A percentile compares a stretch with the other conserved stretches of the same genome.
These are phyloP conservation scores for Heliosperma pusillum DNA, from an alignment of 148 eudicot genomes.

Conservation along the genomic window DNA sequence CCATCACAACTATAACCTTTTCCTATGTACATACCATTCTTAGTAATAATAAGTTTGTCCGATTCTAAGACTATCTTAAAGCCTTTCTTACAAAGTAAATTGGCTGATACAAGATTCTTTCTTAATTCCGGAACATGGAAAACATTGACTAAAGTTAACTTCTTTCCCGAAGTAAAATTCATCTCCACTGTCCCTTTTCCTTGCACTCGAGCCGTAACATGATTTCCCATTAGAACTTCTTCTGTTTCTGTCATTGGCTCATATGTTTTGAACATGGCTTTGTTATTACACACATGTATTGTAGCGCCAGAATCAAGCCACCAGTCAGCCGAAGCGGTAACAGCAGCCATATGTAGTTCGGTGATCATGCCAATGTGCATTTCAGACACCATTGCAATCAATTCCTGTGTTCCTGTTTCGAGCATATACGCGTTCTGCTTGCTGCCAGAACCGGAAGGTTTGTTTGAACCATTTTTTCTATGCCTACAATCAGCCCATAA, in stretches of 20 bases:
- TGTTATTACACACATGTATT: slow-evolving; percentile 1
- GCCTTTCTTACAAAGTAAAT: not conserved
- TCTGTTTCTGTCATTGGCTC: not conserved
- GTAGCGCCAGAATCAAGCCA: not conserved
- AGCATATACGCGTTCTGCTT: too few relatives aligned
- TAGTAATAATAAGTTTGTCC: slow-evolving; percentile 2
- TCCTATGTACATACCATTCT: not conserved
- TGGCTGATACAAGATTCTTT: not conserved
- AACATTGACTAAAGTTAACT: not conserved
- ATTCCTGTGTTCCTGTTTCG: too few relatives aligned
- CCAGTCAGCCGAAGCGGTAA: not conserved
- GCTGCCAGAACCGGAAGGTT: not conserved
- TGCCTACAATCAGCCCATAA: not conserved
- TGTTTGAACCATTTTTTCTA: not conserved
- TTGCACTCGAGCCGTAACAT: not conserved
- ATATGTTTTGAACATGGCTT: not conserved
- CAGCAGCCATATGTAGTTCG: not conserved
- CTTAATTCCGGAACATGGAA: not conserved
- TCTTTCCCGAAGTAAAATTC: slow-evolving; percentile 1
- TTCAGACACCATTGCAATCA: not conserved
- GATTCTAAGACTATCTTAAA: not conserved
- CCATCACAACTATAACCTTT: not conserved
- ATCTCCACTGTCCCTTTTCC: not conserved
- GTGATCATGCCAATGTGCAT: slow-evolving; percentile 2
- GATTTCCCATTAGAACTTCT: not conserved